Evolutionary conservation across 2,329 filamentous ascomycete species (phyloP).

Genomic region (Alternaria tenuissima): DNA sequence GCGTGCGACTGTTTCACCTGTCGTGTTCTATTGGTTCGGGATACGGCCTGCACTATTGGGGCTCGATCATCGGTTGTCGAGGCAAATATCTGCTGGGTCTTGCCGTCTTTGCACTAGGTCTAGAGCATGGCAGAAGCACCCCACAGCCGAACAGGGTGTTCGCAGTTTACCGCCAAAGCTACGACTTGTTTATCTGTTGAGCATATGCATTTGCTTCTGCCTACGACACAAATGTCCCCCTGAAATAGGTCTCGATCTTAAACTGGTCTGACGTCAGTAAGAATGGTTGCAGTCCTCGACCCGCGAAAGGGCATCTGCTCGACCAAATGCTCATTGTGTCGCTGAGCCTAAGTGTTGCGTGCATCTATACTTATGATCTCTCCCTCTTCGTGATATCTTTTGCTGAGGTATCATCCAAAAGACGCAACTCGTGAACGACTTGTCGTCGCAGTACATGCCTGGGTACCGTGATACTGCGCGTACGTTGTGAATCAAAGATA

Average conservation of each 20-base stretch:
- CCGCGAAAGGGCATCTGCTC: neutral
- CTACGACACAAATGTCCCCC: neutral
- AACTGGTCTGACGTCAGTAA: neutral
- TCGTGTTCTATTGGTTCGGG: slow-evolving; percentile 7
- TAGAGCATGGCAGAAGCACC: slow-evolving; percentile 4
- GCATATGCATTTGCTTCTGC: neutral
- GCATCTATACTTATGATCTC: neutral
- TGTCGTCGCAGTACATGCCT: neutral
- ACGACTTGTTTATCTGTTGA: neutral
- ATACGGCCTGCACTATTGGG: slow-evolving; percentile 3
- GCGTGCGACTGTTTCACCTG: slow-evolving; percentile 6
- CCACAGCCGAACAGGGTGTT: slow-evolving; percentile 13
- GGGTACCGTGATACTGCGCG: neutral
- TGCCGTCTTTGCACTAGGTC: slow-evolving; percentile 8
- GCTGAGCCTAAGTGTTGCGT: neutral
- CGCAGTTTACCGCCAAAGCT: neutral
- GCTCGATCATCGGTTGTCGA: slow-evolving; percentile 1
- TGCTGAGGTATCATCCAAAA: too few species aligned
- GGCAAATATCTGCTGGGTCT: slow-evolving; percentile 4
- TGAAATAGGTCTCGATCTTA: neutral
- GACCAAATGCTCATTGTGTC: neutral
- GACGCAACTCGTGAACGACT: too few species aligned
- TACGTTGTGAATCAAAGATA: too few species aligned
- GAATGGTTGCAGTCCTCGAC: neutral
- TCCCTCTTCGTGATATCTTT: neutral